Evolutionary conservation across 306 rosid species (phyloP), one percentile per base, ranked within the genome.

Genomic region (Crataegus laevigata): DNA sequence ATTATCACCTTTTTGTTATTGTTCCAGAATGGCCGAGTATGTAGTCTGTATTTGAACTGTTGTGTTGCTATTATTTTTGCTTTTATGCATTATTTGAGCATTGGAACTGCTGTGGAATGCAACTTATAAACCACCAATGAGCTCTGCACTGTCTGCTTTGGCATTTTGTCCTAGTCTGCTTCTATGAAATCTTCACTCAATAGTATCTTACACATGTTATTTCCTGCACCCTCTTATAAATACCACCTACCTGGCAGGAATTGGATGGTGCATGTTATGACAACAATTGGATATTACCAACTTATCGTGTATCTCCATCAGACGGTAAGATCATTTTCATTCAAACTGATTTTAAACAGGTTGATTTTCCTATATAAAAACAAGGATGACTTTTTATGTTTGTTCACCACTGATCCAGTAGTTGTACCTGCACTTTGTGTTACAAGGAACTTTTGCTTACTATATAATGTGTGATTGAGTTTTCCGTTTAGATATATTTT

Each of bases 261-360:
- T 29, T 86, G 70, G 90, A 86, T 66, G 80, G 50, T n/a, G 54
- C 74, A 58, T 86, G 88, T 55, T 50, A 55, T 30, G 66, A 72
- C 75, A 86, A 84, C 75, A 63, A 79, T 74, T 88, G 93, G 94
- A 32, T 77, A 62, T 64, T 85, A 34, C 94, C 93, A 50, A 84
- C 80, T 73, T 89, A 87, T 78, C 73, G 51, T 38, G 66, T 84
- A 62, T 76, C 76, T 29, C 63, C 71, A 1, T 54, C 80, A 82
- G 80, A 78, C 62, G 96, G 98, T 90, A 78, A 24, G 78, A 28
- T 72, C 59, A 30, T 75, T 15, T 52, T 21, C 64, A 24, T 52
- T 71, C 60, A 28, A 25, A 75, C 34, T 66, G 71, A 50, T 73
- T 76, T 57, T 81, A 25, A 59, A 17, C 47, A 42, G 5, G 28